Conservation (phyloP, 306 rosid genomes). For the Cucumis sativus region DNA sequence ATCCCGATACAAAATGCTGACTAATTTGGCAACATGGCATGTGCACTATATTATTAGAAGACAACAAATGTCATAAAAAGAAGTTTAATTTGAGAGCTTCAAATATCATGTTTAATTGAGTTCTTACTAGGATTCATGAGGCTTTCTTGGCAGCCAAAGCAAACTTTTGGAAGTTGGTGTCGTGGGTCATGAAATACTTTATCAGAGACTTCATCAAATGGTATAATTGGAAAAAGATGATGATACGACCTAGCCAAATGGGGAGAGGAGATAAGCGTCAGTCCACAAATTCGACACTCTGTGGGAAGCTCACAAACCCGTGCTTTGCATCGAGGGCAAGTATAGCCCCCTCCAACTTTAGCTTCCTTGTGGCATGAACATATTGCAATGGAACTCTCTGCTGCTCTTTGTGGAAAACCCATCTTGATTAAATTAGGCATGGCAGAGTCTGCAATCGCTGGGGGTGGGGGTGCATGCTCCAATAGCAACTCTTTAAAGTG, state of each 20-base stretch:
- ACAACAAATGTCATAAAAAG: neutral
- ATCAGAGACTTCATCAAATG: constrained; percentile 67
- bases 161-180: constrained; percentile 31
- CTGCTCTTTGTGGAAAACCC: constrained; percentile 99
- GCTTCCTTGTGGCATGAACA: constrained; percentile 91
- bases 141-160: constrained; percentile 90
- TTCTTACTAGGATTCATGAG: constrained; percentile 51
- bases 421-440: constrained; percentile 81
- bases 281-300: constrained; percentile 83
- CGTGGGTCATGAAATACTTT: constrained; percentile 32
- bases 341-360: constrained; percentile 79
- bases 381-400: constrained; percentile 79
- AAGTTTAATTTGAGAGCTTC: neutral
- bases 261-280: constrained; percentile 93
- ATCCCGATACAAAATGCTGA: neutral
- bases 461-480: constrained; percentile 98
- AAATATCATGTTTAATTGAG: neutral
- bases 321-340: constrained; percentile 91
- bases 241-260: constrained; percentile 98
- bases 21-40: neutral
- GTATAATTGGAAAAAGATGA: constrained; percentile 88
- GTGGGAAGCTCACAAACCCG: constrained; percentile 97
- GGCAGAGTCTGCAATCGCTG: constrained; percentile 94
- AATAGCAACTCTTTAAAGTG: constrained; percentile 78
- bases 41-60: neutral